Evolutionary conservation across 208 protist species (phyloP), one percentile per base, ranked within the genome.

Genomic region (Angomonas ambiguus): DNA sequence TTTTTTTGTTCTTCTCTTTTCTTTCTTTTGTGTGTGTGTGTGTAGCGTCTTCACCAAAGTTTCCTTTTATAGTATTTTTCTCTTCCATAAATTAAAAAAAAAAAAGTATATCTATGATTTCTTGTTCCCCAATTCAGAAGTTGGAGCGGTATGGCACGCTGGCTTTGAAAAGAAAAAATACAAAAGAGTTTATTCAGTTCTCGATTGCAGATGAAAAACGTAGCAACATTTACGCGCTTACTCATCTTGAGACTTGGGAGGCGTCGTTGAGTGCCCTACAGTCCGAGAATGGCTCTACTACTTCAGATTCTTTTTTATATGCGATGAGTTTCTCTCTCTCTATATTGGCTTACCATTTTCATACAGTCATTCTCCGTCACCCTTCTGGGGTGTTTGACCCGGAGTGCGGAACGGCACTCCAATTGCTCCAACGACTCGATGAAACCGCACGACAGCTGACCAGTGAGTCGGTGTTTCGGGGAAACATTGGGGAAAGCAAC

Each of bases 111-210:
- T 59, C 18, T 59, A 22, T 95, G 89, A 73, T 95, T 24, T 85
- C 89, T 10, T 91, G 84, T 53, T 83, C 85, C 0, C 82, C 90
- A 0, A 86, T 96, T 57, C 90, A 96, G 60, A 92, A 92, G 64
- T 69, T 96, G 27, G 87, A 96, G 75, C 82, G 90, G 2, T 96
- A 96, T 62, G 90, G 86, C 30, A 72, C 86, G 62, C 78, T 96
- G 33, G 87, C 76, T 20, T 76, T 89, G 13, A 93, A 93, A 74
- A 85, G 87, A 2, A 71, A 79, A 66, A 83, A 55, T 65, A 68
- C 81, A 10, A 79, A 85, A 25, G 82, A 96, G 63, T 93, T 90
- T 69, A 68, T 96, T 20, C 28, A 69, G 0, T 77, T 80, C 22
- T 93, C 90, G 0, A 64, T 96, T 2, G 83, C 83, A 20, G 90